Evolutionary conservation across 164 flowering plant species (phyloP).

Genomic region (Stephania cephalantha): DNA sequence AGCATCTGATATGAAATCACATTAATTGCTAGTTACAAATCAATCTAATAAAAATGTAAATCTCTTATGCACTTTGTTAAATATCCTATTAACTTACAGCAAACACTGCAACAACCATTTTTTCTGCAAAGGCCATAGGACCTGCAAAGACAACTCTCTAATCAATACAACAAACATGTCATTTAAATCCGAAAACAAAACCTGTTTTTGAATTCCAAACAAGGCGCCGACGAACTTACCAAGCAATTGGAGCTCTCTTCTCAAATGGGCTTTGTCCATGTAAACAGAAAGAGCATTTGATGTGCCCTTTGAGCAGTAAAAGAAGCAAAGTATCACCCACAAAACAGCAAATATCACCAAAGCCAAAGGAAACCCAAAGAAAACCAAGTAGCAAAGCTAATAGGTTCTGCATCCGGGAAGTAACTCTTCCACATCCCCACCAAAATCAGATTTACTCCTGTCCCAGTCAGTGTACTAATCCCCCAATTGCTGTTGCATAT

Average conservation of each 20-base stretch:
- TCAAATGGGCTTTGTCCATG: slow-evolving; percentile 62
- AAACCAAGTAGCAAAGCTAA: slow-evolving; percentile 73
- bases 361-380: slow-evolving; percentile 80
- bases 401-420: slow-evolving; percentile 57
- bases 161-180: background rate
- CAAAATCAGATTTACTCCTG: slow-evolving; percentile 88
- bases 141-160: slow-evolving; percentile 32
- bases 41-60: background rate
- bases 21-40: background rate
- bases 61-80: background rate
- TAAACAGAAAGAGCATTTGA: slow-evolving; percentile 43
- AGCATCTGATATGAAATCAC: slow-evolving; percentile 37
- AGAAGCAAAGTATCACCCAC: slow-evolving; percentile 61
- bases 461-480: slow-evolving; percentile 87
- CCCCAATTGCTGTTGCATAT: slow-evolving; percentile 69
- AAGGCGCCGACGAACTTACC: slow-evolving; percentile 31
- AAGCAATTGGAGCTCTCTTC: slow-evolving; percentile 59
- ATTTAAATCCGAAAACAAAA: background rate
- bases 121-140: slow-evolving; percentile 89
- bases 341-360: slow-evolving; percentile 49
- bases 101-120: slow-evolving; percentile 64
- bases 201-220: background rate
- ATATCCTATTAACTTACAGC: slow-evolving; percentile 35
- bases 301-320: slow-evolving; percentile 46
- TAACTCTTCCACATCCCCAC: slow-evolving; percentile 93